Base-by-base conservation (phyloP, 2,329 filamentous ascomycete species). In the Dactylellina haptotyla region DNA sequence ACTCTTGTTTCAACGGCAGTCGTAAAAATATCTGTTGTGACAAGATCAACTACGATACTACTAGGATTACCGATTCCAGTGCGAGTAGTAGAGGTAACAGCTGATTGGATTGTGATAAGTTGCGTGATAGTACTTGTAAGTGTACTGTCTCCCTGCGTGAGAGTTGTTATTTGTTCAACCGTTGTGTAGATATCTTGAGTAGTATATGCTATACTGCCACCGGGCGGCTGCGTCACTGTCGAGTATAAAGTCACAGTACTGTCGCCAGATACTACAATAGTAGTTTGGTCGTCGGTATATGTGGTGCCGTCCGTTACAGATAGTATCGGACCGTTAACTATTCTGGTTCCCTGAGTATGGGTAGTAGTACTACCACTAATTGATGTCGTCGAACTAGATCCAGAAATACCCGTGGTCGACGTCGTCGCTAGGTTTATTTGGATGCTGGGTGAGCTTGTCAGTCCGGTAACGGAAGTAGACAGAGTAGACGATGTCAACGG, bases 21-120 rank as follows among this genome's bases (percentile, higher is more conserved):
- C 4, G 54, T 53, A 26, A 53, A 59, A 3, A 53, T 12, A 46
- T 59, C 32, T 8, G 63, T 67, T 4, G 53, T 59, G 8, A 59
- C 53, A n/a, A 59, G 5, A n/a, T 67, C 43, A 8, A 53, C 4
- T 2, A 53, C 16, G 9, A 32, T 53, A n/a, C 28, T 54, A 14
- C 26, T 64, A 16, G 61, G 45, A 16, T 16, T 61, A 26, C 32
- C 58, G 10, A 25, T 2, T 3, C 30, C 23, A 8, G 18, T 16
- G 12, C 37, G 48, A 2, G 41, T n/a, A 9, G 41, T 56, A 5
- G 62, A 65, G 23, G 28, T 48, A 10, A 30, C 39, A 26, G 50
- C 14, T 0, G 41, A 41, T 16, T 28, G 26, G 30, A 41, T 26
- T 14, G 37, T 57, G 4, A 50, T 37, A n/a, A 46, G 23, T 2